Evolutionary conservation across 495 filamentous ascomycete species (phyloP), one percentile per base, ranked within the genome.

Genomic region (Aspergillus avenaceus): DNA sequence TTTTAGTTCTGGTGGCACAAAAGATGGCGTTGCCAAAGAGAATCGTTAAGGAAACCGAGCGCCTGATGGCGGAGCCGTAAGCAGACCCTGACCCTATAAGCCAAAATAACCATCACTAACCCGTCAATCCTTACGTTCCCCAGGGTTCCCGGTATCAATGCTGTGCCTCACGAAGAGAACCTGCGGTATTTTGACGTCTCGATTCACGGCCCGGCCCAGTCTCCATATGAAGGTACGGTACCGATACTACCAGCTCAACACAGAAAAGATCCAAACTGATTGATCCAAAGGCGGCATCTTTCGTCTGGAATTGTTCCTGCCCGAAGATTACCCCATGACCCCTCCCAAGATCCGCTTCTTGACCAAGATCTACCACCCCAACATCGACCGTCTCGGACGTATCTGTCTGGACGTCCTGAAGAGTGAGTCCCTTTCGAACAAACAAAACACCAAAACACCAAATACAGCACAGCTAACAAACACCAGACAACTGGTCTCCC

Each of bases 301-400:
- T 78, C 90, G 91, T 64, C 89, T 97, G 49, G 93, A 99, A 70
- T 81, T 99, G 7, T 99, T 99, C 72, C 78, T 99, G n/a, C 95
- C 93, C 27, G 93, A 99, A 61, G 93, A 99, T 71, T 99, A 99
- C 63, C 93, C 93, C 8, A 99, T 99, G 93, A 95, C 90, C 27
- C 93, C 93, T 23, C 93, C 93, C 11, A 96, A 97, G 75, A 96
- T 99, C 55, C 87, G 93, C 31, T 99, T 99, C 71, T 72, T 99
- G 16, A 99, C 93, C 55, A 96, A 96, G 71, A 99, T 99, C 67
- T 99, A 96, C 67, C 93, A 99, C 63, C 93, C 93, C 26, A 99
- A 99, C 66, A 97, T 99, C 53, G 93, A 99, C 65, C 92, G 93
- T 70, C 81, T 97, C 0, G 93, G 93, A 40, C 86, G 93, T 23